Conservation (phyloP, 2,329 filamentous ascomycete species). For the Aspergillus cejpii region DNA sequence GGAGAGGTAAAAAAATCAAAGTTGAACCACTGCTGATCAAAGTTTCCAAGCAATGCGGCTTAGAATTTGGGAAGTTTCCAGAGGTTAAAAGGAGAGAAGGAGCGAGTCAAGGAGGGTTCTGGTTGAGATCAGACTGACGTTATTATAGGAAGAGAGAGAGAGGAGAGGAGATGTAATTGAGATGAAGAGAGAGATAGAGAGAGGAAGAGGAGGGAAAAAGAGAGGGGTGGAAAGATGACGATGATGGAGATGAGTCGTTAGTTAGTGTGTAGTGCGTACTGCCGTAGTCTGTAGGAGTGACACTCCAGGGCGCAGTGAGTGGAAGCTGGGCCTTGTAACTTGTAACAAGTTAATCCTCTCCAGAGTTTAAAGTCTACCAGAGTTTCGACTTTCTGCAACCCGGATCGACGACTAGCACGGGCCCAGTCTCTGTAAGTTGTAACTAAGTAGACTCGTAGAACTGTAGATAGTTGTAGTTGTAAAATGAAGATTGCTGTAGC, state of each 20-base stretch:
- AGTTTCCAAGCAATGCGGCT: conserved; percentile 14
- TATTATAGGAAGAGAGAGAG: conserved; percentile 2
- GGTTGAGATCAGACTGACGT: not conserved
- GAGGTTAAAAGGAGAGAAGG: conserved; percentile 8
- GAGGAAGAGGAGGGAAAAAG: conserved; percentile 6
- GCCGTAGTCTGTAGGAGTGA: not conserved
- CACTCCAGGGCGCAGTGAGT: conserved; percentile 15
- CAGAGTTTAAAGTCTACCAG: conserved; percentile 26
- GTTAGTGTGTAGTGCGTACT: conserved; percentile 11
- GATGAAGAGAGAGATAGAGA: conserved; percentile 5
- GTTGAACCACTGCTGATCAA: conserved; percentile 19
- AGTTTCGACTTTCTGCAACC: conserved; percentile 19
- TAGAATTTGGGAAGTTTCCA: conserved; percentile 3
- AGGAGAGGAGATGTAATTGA: conserved; percentile 5
- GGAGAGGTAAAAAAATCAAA: conserved; percentile 17
- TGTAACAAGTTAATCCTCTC: too few species aligned
- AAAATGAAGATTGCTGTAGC: not conserved
- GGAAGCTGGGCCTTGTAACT: too few species aligned
- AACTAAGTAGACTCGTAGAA: too few species aligned
- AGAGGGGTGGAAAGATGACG: conserved; percentile 14
- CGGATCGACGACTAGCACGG: conserved; percentile 23
- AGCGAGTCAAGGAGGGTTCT: not conserved
- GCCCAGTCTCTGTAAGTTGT: conserved; percentile 13
- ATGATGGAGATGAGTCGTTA: conserved; percentile 4
- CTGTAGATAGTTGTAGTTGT: not conserved